phyloP scores from a whole-genome alignment of 306 rosid genomes.

The Cucurbita moschata region DNA sequence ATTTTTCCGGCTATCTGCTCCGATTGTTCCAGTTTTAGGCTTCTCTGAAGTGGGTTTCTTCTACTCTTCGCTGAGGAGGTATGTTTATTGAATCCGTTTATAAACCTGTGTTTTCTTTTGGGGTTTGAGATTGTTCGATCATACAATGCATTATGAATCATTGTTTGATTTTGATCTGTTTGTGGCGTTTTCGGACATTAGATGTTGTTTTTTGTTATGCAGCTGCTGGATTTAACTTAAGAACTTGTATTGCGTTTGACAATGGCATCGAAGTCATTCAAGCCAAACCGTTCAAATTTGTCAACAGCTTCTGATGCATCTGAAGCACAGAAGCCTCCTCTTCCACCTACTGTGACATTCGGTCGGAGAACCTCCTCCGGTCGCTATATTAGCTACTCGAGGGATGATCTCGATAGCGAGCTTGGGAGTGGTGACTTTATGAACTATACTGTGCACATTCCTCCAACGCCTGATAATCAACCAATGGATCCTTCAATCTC shows the following conservation, averaged over 20 bases:
- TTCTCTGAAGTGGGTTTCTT: no score
- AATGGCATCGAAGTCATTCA: slow-evolving; percentile 61
- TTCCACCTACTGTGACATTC: slow-evolving; percentile 67
- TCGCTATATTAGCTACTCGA: slow-evolving; percentile 73
- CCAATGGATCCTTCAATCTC: slow-evolving; percentile 83
- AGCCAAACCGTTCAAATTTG: slow-evolving; percentile 39
- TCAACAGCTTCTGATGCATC: slow-evolving; percentile 45
- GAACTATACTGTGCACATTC: slow-evolving; percentile 82
- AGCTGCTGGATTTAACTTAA: slow-evolving; percentile 21
- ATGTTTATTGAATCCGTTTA: not conserved
- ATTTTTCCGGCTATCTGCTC: no score
- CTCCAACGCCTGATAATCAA: slow-evolving; percentile 91
- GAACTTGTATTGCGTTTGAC: slow-evolving; percentile 3
- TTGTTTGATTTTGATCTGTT: not conserved
- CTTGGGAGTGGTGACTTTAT: slow-evolving; percentile 53
- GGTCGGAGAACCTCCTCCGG: slow-evolving; percentile 79
- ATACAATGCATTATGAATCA: not conserved
- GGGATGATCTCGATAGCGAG: slow-evolving; percentile 93
- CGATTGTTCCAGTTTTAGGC: no score
- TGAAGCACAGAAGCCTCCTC: slow-evolving; percentile 50
- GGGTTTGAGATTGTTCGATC: not conserved
- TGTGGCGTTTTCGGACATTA: not conserved
- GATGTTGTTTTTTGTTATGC: not conserved
- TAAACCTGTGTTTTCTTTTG: not conserved
- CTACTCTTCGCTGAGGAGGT: not conserved